These are phyloP conservation scores for Candida easanensis DNA, from an alignment of 805 yeast species.

Conservation along the genomic window DNA sequence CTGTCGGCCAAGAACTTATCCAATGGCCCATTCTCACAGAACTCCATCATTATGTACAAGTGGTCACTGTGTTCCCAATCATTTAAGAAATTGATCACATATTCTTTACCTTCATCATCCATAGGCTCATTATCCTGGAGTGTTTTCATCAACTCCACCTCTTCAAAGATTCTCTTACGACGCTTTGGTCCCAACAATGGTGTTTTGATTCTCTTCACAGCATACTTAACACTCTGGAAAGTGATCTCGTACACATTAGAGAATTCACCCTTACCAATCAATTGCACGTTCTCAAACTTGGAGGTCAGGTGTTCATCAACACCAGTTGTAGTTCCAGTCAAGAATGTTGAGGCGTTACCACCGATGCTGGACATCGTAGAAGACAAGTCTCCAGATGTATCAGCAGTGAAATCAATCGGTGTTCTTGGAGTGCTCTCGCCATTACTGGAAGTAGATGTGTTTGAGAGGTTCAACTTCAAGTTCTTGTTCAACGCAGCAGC, in stretches of 20 bases:
- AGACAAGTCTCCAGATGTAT: constrained; percentile 19
- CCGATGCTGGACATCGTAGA: constrained; percentile 24
- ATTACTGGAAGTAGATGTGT: constrained; percentile 20
- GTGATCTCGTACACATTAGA: constrained; percentile 83
- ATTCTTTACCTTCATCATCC: constrained; percentile 65
- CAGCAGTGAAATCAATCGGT: constrained; percentile 24
- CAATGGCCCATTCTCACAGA: constrained; percentile 90
- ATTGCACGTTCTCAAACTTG: constrained; percentile 57
- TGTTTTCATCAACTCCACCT: constrained; percentile 63
- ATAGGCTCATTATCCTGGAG: constrained; percentile 37
- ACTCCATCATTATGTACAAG: constrained; percentile 90
- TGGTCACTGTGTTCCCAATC: constrained; percentile 80
- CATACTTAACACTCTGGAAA: constrained; percentile 64
- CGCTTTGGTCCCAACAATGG: constrained; percentile 57
- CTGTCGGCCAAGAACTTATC: constrained; percentile 76
- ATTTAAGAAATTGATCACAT: constrained; percentile 73
- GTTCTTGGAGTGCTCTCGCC: constrained; percentile 31
- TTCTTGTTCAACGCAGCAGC: constrained; percentile 15
- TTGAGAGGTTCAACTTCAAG: constrained; percentile 8
- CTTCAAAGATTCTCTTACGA: constrained; percentile 62
- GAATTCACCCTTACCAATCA: constrained; percentile 85
- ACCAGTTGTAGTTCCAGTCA: constrained; percentile 22
- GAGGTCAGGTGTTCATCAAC: constrained; percentile 44
- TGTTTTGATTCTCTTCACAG: constrained; percentile 82
- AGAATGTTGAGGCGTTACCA: constrained; percentile 17